Evolutionary conservation across 1,284 basidiomycete genomes (phyloP), one percentile per base, ranked within the genome.

Genomic region (Fomitiporia mediterranea): DNA sequence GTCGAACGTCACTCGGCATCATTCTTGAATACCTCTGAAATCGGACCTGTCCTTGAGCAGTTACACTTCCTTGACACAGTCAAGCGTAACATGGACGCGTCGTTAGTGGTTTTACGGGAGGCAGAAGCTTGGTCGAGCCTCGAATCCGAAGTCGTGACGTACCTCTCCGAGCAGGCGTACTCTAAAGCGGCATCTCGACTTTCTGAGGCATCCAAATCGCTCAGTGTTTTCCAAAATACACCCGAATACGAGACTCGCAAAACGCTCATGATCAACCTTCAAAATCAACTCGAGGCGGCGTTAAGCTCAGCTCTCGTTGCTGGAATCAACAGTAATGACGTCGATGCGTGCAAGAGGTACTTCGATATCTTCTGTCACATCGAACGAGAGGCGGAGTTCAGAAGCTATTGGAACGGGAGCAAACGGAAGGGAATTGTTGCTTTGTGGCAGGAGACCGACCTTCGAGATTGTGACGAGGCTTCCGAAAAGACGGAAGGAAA

Each of bases 51-150:
- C 2, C 76, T 98, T 56, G 84, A 91, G 51, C 79, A 81, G 42
- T 72, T 98, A 7, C 81, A 85, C 55, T 77, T 85, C 44, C 78
- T 98, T 23, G 92, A 97, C 69, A 83, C 81, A 7, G 80, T 93
- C 35, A 95, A 94, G 68, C 76, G 76, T 15, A 80, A 89, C 40
- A 94, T 98, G 91, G 88, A 92, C 64, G 83, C 84, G 1, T 82
- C 91, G 1, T 79, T 92, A 28, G 91, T 90, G 59, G 91, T 96
- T 13, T 71, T 97, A 19, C 81, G 85, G 32, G 94, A 97, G 67
- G 94, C 94, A 21, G 91, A 97, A 74, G 90, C 87, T 60, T 98
- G 95, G 95, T 91, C 88, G 51, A 91, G 91, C 0, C 79, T 98
- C 38, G 95, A 98, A 69, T 79, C 88, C 47, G 95, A 98, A 70